Evolutionary conservation across 2,329 filamentous ascomycete genomes (phyloP).

Genomic region (Aschersonia sp.): DNA sequence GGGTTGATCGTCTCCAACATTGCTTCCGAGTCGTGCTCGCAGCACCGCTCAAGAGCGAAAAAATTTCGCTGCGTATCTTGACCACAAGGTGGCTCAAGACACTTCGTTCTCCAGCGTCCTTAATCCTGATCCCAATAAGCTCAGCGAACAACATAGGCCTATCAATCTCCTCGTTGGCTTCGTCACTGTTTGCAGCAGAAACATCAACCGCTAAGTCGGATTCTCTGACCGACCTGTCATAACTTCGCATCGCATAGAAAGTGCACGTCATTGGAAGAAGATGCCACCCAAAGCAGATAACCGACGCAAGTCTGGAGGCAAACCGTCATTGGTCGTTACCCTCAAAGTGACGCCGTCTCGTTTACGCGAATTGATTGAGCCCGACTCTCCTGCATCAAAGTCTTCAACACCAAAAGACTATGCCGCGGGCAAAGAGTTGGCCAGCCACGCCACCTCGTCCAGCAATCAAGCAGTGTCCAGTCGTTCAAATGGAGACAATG

Average conservation of each 20-base stretch:
- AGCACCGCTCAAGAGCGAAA: neutral
- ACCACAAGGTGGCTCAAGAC: neutral
- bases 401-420: conserved; percentile 20
- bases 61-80: neutral
- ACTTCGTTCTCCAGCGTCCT: neutral
- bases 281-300: conserved; percentile 21
- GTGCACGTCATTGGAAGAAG: conserved; percentile 1
- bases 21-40: neutral
- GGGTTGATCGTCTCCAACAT: conserved; percentile 4
- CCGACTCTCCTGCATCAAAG: conserved; percentile 27
- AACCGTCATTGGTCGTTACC: conserved; percentile 29
- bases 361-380: conserved; percentile 35
- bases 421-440: conserved; percentile 19
- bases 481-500: conserved; percentile 38
- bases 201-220: neutral
- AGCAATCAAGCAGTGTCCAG: conserved; percentile 22
- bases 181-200: neutral
- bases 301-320: conserved; percentile 23
- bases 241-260: too few relatives aligned
- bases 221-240: too few relatives aligned
- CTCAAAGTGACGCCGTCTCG: conserved; percentile 35
- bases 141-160: too few relatives aligned
- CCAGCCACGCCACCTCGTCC: conserved; percentile 30
- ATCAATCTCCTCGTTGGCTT: neutral
- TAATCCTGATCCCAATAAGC: neutral